A percentile compares a stretch with the other conserved stretches of the same genome.
phyloP scores from a whole-genome alignment of 371 early-diverging fungal genomes.

The Mortierella sp. region DNA sequence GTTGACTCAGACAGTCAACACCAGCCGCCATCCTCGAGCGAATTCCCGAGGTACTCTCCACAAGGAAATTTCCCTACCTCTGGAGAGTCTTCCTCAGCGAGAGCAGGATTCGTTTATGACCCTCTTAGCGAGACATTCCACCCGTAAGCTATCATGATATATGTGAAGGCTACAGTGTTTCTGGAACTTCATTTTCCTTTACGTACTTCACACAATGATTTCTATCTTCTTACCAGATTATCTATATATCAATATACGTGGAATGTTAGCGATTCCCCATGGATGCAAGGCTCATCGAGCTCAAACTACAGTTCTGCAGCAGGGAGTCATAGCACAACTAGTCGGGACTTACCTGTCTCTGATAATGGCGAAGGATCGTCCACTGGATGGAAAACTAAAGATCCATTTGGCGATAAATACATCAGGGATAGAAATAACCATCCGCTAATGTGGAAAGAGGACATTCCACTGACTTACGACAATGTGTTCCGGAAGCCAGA shows the following conservation, averaged over 20 bases:
- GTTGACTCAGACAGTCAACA: background rate
- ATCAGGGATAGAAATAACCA: constrained; percentile 17
- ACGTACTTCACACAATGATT: background rate
- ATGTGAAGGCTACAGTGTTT: background rate
- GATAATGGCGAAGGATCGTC: constrained; percentile 42
- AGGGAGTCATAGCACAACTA: background rate
- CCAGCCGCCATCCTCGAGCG: background rate
- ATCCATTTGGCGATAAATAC: background rate
- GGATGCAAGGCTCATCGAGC: constrained; percentile 26
- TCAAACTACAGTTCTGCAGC: constrained; percentile 8
- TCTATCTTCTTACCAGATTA: background rate
- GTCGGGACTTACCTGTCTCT: background rate
- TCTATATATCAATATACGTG: background rate
- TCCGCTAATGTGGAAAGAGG: constrained; percentile 31
- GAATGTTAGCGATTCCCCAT: constrained; percentile 25
- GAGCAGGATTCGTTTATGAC: constrained; percentile 30
- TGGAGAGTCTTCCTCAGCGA: constrained; percentile 15
- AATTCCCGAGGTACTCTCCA: background rate
- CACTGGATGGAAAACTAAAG: background rate
- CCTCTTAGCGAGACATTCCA: constrained; percentile 30
- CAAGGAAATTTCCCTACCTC: background rate
- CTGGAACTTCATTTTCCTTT: too few species aligned
- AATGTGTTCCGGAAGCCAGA: constrained; percentile 33
- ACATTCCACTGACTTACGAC: constrained; percentile 30
- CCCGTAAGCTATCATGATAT: constrained; percentile 20